Conservation (phyloP, 2,329 filamentous ascomycete genomes). For the Teratosphaeria destructans region DNA sequence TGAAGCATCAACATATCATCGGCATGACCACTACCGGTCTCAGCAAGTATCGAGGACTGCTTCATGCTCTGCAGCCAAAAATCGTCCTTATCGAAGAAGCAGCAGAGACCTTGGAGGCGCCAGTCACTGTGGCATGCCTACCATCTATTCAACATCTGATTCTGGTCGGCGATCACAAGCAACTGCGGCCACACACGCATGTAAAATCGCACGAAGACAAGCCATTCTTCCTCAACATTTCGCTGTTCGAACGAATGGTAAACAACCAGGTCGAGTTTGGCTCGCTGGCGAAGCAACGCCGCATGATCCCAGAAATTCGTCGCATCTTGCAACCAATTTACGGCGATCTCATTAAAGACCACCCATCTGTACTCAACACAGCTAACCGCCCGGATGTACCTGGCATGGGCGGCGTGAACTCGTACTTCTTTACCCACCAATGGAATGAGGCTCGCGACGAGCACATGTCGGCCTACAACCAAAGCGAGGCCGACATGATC, state of each 20-base stretch:
- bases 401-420: constrained; percentile 52
- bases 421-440: constrained; percentile 53
- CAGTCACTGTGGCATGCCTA: constrained; percentile 49
- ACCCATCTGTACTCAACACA: constrained; percentile 41
- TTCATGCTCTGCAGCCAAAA: constrained; percentile 55
- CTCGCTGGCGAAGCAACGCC: constrained; percentile 57
- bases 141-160: constrained; percentile 55
- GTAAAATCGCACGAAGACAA: constrained; percentile 46
- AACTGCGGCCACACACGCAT: constrained; percentile 61
- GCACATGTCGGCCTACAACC: constrained; percentile 58
- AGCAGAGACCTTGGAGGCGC: constrained; percentile 62
- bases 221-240: constrained; percentile 60
- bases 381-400: constrained; percentile 42
- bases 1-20: constrained; percentile 51
- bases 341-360: constrained; percentile 44
- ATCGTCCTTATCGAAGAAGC: constrained; percentile 70
- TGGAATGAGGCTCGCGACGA: constrained; percentile 56
- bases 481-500: constrained; percentile 65
- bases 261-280: constrained; percentile 52
- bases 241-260: constrained; percentile 72
- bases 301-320: constrained; percentile 62
- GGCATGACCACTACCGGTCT: constrained; percentile 71
- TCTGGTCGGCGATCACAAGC: constrained; percentile 70
- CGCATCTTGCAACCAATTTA: constrained; percentile 54
- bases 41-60: constrained; percentile 64